Evolutionary conservation across 2,329 filamentous ascomycete genomes (phyloP).

Genomic region (Colletotrichum zoysiae): DNA sequence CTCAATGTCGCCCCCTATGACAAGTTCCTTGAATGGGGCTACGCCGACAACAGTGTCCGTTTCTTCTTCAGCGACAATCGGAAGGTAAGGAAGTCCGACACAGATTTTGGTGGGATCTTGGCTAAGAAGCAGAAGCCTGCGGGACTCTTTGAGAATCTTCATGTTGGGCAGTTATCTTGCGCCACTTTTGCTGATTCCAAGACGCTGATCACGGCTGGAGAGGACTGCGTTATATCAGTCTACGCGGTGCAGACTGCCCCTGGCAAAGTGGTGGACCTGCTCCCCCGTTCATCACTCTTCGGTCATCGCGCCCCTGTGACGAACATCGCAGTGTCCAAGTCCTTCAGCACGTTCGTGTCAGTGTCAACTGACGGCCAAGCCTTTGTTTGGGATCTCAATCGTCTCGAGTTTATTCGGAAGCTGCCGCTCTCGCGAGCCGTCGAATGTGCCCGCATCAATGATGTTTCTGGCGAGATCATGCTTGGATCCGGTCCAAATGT

Average conservation of each 20-base stretch:
- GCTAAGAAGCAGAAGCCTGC: slow-evolving; percentile 65
- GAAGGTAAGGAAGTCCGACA: slow-evolving; percentile 62
- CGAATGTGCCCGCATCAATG: slow-evolving; percentile 88
- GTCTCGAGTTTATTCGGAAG: slow-evolving; percentile 85
- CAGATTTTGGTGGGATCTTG: neutral
- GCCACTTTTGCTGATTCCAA: slow-evolving; percentile 89
- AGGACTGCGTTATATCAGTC: slow-evolving; percentile 90
- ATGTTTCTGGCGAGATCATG: slow-evolving; percentile 90
- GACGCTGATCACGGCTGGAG: slow-evolving; percentile 90
- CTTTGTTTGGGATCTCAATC: slow-evolving; percentile 94
- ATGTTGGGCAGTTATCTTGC: slow-evolving; percentile 88
- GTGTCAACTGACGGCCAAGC: slow-evolving; percentile 85
- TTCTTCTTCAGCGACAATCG: slow-evolving; percentile 90
- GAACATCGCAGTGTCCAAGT: slow-evolving; percentile 85
- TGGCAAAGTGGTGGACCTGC: slow-evolving; percentile 80
- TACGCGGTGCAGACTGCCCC: slow-evolving; percentile 77
- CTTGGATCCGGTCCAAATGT: slow-evolving; percentile 83
- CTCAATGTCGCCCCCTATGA: slow-evolving; percentile 93
- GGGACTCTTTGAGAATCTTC: slow-evolving; percentile 92
- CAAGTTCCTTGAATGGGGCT: slow-evolving; percentile 96
- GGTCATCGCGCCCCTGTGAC: slow-evolving; percentile 89
- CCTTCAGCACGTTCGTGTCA: slow-evolving; percentile 89
- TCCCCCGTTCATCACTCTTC: slow-evolving; percentile 84
- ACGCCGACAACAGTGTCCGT: slow-evolving; percentile 90
- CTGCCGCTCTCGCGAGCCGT: slow-evolving; percentile 69